Evolutionary conservation across 805 yeast genomes (phyloP), one percentile per base, ranked within the genome.

Genomic region (Candida montana): DNA sequence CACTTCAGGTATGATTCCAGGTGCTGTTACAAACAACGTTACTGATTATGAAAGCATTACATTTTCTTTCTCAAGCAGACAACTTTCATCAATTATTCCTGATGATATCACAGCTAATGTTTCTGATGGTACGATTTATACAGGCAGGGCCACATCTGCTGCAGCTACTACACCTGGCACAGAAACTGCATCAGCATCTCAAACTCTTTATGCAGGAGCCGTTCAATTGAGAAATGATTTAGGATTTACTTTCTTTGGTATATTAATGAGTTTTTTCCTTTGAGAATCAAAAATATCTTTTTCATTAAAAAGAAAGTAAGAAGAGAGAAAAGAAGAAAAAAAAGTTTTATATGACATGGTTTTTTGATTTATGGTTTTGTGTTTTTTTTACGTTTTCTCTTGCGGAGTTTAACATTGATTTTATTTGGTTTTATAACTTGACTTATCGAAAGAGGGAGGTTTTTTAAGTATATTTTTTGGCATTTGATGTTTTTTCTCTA

Each of bases 1-100:
- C 4, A 45, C 53, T 29, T 65, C 75, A 0, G 76, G 75, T 4
- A 26, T 49, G 13, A 77, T 77, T 15, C 82, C 83, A 16, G 76
- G 69, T 51, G 82, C 81, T 1, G 59, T 59, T 5, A 37, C 58
- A 1, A 58, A 58, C 23, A 63, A 59, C 39, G 32, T 55, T 8
- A 56, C 65, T 0, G 26, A 15, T 19, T 41, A 41, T 30, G 46
- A 41, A 1, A 8, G 35, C 1, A 20, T 41, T 19, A 47, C 51
- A 3, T 42, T 55, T 21, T 29, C 36, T 15, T 35, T 24, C 16
- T 23, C 31, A 9, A 12, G 35, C 15, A 16, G 35, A 3, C 19
- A 11, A 7, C 2, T 19, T 2, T 26, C 18, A 6, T 7, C 36
- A 4, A 18, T 41, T 2, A 28, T 47, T 8, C 49, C 48, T 17